Percentiles rank a stretch among this genome's conserved stretches.
phyloP scores from a whole-genome alignment of 2,329 filamentous ascomycete species.

The Clarireedia paspali region DNA sequence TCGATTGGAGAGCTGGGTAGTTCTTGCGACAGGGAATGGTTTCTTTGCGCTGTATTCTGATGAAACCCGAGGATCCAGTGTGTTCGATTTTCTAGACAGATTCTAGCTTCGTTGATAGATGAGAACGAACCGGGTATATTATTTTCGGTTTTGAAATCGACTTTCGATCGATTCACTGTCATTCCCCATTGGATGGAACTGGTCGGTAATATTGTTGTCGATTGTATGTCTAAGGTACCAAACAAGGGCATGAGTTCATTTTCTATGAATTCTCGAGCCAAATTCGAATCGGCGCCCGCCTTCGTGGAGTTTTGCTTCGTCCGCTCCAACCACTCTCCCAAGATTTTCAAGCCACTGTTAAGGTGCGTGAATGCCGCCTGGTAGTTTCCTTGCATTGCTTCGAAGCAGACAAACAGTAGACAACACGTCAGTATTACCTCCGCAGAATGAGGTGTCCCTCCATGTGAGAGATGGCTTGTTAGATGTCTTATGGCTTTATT shows the following conservation, averaged over 20 bases:
- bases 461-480: slow-evolving; percentile 31
- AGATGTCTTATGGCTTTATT: slow-evolving; percentile 32
- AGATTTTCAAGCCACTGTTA: slow-evolving; percentile 12
- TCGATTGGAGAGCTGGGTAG: not conserved
- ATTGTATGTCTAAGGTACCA: not conserved
- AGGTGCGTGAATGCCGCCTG: slow-evolving; percentile 15
- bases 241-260: slow-evolving; percentile 2
- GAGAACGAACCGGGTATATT: not conserved
- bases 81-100: not conserved
- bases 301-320: not conserved
- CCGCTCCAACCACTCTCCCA: not conserved
- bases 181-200: not conserved
- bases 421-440: slow-evolving; percentile 13
- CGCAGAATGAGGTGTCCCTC: not conserved
- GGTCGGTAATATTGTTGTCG: not conserved
- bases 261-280: not conserved
- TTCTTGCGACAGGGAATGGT: not conserved
- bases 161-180: not conserved
- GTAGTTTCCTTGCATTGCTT: slow-evolving; percentile 14
- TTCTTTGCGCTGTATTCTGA: not conserved
- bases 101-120: slow-evolving; percentile 2
- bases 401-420: slow-evolving; percentile 17
- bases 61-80: not conserved
- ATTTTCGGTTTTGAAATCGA: not conserved
- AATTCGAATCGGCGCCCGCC: not conserved